phyloP scores from a whole-genome alignment of 2,329 filamentous ascomycete genomes.

The Myriosclerotinia duriaeana region DNA sequence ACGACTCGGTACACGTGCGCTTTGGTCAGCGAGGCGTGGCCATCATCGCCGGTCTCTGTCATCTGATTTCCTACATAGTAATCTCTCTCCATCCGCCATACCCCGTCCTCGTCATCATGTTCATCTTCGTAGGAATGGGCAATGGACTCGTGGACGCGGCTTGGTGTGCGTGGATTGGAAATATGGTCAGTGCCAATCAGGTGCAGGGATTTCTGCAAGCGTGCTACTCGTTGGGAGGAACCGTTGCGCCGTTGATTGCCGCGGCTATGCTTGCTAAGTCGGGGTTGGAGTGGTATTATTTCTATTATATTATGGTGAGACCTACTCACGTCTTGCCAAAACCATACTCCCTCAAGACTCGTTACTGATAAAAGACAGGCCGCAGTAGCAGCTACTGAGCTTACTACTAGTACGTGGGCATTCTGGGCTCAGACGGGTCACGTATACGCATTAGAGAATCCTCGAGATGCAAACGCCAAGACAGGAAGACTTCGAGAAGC shows the following conservation, averaged over 20 bases:
- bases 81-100: constrained; percentile 69
- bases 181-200: constrained; percentile 67
- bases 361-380: constrained; percentile 43
- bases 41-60: constrained; percentile 36
- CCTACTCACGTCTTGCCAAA: background rate
- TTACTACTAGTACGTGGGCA: constrained; percentile 50
- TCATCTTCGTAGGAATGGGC: constrained; percentile 67
- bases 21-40: constrained; percentile 60
- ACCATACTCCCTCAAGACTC: background rate
- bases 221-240: constrained; percentile 70
- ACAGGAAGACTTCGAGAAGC: constrained; percentile 35
- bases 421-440: constrained; percentile 64
- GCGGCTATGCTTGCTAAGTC: constrained; percentile 60
- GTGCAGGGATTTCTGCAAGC: constrained; percentile 72
- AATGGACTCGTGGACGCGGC: constrained; percentile 65
- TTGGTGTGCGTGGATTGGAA: constrained; percentile 64
- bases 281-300: constrained; percentile 64
- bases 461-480: constrained; percentile 46
- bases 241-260: constrained; percentile 54
- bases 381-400: constrained; percentile 55
- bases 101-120: constrained; percentile 62
- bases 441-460: constrained; percentile 51
- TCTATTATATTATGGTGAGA: constrained; percentile 73
- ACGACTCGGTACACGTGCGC: constrained; percentile 58
- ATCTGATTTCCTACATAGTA: constrained; percentile 28